Conservation (phyloP, 345 rosid genomes). For the Physaria fendleri region DNA sequence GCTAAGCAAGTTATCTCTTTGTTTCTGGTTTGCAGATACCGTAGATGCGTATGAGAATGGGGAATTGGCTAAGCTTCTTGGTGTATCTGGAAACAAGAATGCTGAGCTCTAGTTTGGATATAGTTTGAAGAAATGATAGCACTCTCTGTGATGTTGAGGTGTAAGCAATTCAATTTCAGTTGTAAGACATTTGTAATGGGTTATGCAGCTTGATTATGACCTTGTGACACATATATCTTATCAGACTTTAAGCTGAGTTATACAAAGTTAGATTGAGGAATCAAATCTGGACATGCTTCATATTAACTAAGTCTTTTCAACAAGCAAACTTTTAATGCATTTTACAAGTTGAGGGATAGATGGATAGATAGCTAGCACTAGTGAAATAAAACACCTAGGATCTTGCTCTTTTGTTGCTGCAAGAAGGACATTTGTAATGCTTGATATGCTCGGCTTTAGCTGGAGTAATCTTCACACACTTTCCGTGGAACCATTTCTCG, state of each 20-base stretch:
- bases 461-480: conserved; percentile 81
- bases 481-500: conserved; percentile 85
- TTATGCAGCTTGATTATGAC: neutral
- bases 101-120: conserved; percentile 41
- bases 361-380: neutral
- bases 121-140: conserved; percentile 1
- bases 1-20: too few species aligned
- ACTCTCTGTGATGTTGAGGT: conserved; percentile 2
- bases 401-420: conserved; percentile 71
- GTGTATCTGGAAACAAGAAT: conserved; percentile 24
- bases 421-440: conserved; percentile 82
- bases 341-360: neutral
- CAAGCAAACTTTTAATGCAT: conserved; percentile 1
- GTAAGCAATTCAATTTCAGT: conserved; percentile 16
- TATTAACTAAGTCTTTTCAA: conserved; percentile 1
- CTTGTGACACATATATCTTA: neutral
- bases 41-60: conserved; percentile 68
- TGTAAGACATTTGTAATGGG: conserved; percentile 5
- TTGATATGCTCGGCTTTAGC: conserved; percentile 82
- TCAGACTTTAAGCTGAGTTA: neutral
- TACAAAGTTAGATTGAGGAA: neutral
- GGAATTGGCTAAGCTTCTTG: conserved; percentile 61
- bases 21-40: conserved; percentile 50
- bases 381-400: conserved; percentile 33
- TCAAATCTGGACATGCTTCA: neutral